Percentiles rank a stretch among this genome's conserved stretches.
Evolutionary conservation across 805 yeast species (phyloP).

Genomic region (Scheffersomyces spartinae): DNA sequence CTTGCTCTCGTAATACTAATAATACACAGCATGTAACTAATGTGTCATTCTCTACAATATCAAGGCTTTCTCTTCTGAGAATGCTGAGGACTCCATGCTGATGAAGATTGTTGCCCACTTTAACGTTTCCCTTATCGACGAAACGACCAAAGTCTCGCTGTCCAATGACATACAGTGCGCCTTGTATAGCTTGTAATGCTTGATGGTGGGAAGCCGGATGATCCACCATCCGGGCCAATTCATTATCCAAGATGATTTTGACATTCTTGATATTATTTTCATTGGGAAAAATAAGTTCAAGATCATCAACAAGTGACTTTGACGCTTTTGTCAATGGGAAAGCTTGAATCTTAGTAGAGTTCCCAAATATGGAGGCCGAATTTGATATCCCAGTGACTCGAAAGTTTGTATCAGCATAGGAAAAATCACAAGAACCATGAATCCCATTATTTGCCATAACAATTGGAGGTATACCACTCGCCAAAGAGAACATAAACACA

Average conservation of each 20-base stretch:
- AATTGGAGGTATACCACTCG: conserved; percentile 5
- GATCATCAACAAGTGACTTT: conserved; percentile 13
- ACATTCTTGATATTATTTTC: conserved; percentile 6
- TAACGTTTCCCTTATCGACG: conserved; percentile 14
- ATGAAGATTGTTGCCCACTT: conserved; percentile 9
- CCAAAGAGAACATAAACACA: conserved; percentile 11
- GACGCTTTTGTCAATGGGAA: too few species aligned
- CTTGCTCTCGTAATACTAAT: conserved; percentile 21
- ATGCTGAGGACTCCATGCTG: conserved; percentile 13
- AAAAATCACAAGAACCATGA: conserved; percentile 18
- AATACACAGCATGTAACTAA: conserved; percentile 13
- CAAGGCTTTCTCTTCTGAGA: conserved; percentile 7
- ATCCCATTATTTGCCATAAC: conserved; percentile 16
- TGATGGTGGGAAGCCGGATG: conserved; percentile 16
- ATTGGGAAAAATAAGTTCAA: too few species aligned
- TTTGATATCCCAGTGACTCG: conserved; percentile 22
- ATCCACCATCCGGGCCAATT: conserved; percentile 8
- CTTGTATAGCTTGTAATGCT: too few species aligned
- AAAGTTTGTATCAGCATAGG: conserved; percentile 15
- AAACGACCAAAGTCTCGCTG: conserved; percentile 21
- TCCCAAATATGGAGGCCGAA: conserved; percentile 23
- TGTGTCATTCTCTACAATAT: conserved; percentile 9
- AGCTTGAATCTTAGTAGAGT: conserved; percentile 9
- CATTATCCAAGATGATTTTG: conserved; percentile 8
- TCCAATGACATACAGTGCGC: too few species aligned